Evolutionary conservation across 164 flowering plant species (phyloP), one percentile per base, ranked within the genome.

Genomic region (Vitis cinerea): DNA sequence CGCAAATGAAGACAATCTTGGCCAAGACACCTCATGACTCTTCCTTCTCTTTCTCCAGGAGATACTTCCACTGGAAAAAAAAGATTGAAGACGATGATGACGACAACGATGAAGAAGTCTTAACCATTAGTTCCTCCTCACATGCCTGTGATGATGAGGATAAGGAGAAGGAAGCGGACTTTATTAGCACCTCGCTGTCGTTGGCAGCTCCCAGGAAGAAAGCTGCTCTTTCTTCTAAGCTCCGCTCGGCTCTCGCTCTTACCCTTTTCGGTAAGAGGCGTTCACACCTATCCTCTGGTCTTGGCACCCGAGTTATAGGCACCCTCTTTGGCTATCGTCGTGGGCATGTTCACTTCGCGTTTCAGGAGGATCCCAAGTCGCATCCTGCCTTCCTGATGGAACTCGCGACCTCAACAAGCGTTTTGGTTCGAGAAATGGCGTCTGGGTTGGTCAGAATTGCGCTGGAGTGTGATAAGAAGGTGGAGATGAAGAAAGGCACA

Each of bases 381-480:
- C 44, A 30, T 5, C 99, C 99, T 0, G 87, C 85, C 0, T 80
- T 96, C 55, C 59, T 96, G 51, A 87, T 96, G 4, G 91, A 96
- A 68, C 85, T 93, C 0, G 86, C 92, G 0, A 90, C 87, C 0
- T 89, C 95, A 0, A 96, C 93, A 0, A 83, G 86, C 65, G 81
- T 83, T 3, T 65, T 96, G 62, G 97, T 96, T 13, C 72, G 83
- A 27, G 98, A 96, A 79, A 96, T 96, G 99, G 94, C 97, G 0
- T 93, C 99, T 1, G 99, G 99, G 77, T 60, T 90, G 66, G 99
- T 96, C 5, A 61, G 99, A 59, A 85, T 96, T 49, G 98, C 98
- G 1, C 71, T 96, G 71, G 99, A 96, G 67, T 89, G 97, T 44
- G 98, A 88, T 11, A 85, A 76, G 78, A 85, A 77, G 71, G 58